These are phyloP conservation scores for Penicillium cinerascens DNA, from an alignment of 495 filamentous ascomycete species.

Conservation along the genomic window DNA sequence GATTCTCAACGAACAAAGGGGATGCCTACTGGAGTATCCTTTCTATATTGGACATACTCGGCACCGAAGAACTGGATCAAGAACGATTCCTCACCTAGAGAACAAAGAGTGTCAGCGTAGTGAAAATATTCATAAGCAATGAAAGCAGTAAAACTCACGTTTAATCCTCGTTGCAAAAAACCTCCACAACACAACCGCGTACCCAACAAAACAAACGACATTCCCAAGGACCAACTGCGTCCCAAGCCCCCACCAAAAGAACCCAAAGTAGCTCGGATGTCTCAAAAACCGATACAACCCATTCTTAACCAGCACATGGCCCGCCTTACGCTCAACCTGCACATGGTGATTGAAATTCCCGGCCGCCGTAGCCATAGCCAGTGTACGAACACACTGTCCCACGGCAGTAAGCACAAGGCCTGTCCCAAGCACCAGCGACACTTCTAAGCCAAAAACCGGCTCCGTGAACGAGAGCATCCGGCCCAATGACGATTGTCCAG, in stretches of 20 bases:
- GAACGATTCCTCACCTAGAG: slow-evolving; percentile 69
- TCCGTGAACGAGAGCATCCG: slow-evolving; percentile 28
- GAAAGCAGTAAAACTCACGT: slow-evolving; percentile 43
- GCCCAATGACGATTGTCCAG: slow-evolving; percentile 22
- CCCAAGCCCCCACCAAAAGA: slow-evolving; percentile 97
- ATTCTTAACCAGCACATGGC: slow-evolving; percentile 72
- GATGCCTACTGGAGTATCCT: slow-evolving; percentile 66
- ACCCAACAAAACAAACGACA: slow-evolving; percentile 67
- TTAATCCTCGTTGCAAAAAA: slow-evolving; percentile 75
- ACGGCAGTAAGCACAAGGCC: slow-evolving; percentile 63
- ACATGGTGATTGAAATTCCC: slow-evolving; percentile 90
- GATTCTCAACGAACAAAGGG: slow-evolving; percentile 53
- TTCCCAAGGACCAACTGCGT: slow-evolving; percentile 91
- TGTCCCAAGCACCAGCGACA: slow-evolving; percentile 31
- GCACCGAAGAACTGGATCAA: slow-evolving; percentile 79
- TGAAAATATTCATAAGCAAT: background rate
- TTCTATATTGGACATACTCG: slow-evolving; percentile 73
- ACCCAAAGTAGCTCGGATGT: slow-evolving; percentile 94
- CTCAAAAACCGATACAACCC: slow-evolving; percentile 64
- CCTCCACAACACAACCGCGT: slow-evolving; percentile 71
- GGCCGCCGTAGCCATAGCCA: slow-evolving; percentile 86
- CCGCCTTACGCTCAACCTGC: slow-evolving; percentile 59
- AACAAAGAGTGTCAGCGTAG: slow-evolving; percentile 4
- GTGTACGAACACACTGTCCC: slow-evolving; percentile 69
- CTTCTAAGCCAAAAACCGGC: slow-evolving; percentile 6